Evolutionary conservation across 1,284 basidiomycete species (phyloP), one percentile per base, ranked within the genome.

Genomic region (Caloboletus firmus): DNA sequence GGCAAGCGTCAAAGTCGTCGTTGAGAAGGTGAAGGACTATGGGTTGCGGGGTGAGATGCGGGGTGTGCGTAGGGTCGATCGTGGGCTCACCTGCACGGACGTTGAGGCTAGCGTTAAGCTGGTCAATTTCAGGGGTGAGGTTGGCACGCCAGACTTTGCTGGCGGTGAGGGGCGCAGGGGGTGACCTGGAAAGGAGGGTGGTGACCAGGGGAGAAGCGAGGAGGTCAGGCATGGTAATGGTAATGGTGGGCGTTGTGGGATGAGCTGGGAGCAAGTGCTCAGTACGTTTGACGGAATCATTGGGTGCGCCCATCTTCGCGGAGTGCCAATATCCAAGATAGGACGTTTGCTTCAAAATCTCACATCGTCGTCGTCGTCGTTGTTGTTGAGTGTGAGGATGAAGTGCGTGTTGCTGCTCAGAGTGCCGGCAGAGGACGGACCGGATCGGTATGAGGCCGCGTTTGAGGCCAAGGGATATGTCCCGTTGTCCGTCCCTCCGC

Each of bases 401-500:
- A 66, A 55, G 47, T 72, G 72, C 49, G 76, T 85, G 32, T 68
- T 87, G n/a, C 71, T 88, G 10, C 79, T 89, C 30, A 74, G 84
- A 61, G 68, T 79, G 26, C 78, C 81, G 0, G 68, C 76, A 18
- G 59, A 71, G 49, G 74, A 75, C 17, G 57, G 60, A 1, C 67
- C 70, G 5, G 85, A 89, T 65, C 75, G 71, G 15, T 89, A 90
- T 59, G 77, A 82, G 55, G 51, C 62, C 0, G 66, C 69, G 3
- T 78, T 88, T 36, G 42, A 61, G 15, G 62, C 63, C 0, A 70
- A 68, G 12, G 77, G 77, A n/a, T 85, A 82, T 62, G 56, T 61
- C 10, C 70, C 82, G 0, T 47, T 80, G 26, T 87, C 85, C 18
- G 71, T 91, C 4, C 79, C 88, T 0, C 85, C 87, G 8, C 79